Base-by-base conservation (phyloP, 331 rosid genomes). In the Acacia concinna region DNA sequence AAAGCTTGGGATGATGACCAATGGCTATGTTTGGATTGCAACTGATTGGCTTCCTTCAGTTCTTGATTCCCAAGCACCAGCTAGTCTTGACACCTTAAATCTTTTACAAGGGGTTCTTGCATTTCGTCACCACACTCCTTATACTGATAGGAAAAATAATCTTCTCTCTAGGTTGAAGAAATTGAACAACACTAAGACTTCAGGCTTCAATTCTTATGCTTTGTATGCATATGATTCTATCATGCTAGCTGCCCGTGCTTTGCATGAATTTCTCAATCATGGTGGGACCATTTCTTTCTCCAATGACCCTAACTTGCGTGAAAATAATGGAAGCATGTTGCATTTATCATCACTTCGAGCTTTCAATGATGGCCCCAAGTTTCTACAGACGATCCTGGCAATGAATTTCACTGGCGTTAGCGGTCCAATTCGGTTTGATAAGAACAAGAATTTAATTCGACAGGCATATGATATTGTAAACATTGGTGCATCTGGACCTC, bases 31-130 rank as follows among this genome's bases (percentile, higher is more conserved):
- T 13, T 96, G 99, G 99, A 93, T 96, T 76, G 94, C 97, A 64
- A 93, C 97, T 34, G 97, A 93, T 84, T 91, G 97, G 96, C 98
- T 96, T 86, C 93, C 98, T 86, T 85, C 98, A 25, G 57, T 41
- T 52, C 82, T 93, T 14, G 99, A 96, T 90, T 89, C 99, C 15
- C 41, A 59, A 18, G 88, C 81, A 30, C 43, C 75, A n/a, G 81
- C 86, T 73, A 84, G 79, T 62, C 74, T 88, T 2, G 78, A 85
- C 47, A 83, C 49, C n/a, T 74, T 90, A 88, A 86, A 78, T 79
- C 88, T 87, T 41, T 56, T 96, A 54, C 98, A 93, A 84, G 99
- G 99, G 18, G 97, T 93, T 71, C 84, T 96, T 60, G 94, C 94
- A 79, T 81, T 96, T 68, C 89, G 97, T 12, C 97, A 94, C 82